Percentiles rank a stretch among this genome's conserved stretches.
Evolutionary conservation across 1,284 basidiomycete genomes (phyloP).

Genomic region (Inonotus hispidus): DNA sequence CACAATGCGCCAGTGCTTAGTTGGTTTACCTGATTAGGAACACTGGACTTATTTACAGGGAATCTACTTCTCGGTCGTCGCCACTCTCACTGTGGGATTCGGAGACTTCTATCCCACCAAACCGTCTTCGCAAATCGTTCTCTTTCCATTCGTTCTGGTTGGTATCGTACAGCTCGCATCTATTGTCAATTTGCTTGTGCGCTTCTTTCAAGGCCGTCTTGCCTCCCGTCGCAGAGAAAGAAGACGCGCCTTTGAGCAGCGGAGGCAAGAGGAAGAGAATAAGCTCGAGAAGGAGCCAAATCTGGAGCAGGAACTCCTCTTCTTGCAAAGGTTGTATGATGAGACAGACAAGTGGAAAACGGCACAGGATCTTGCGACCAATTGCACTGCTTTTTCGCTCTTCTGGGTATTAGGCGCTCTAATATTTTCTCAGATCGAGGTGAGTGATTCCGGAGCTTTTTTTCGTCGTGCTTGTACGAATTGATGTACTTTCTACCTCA

Average conservation of each 20-base stretch:
- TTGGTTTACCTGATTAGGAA: slow-evolving; percentile 12
- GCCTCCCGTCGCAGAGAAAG: slow-evolving; percentile 4
- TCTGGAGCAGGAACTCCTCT: slow-evolving; percentile 15
- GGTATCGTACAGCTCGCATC: slow-evolving; percentile 54
- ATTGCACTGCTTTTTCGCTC: slow-evolving; percentile 7
- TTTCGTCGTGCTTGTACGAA: neutral
- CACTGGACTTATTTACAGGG: slow-evolving; percentile 31
- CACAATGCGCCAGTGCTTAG: too few species aligned
- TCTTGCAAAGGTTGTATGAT: slow-evolving; percentile 10
- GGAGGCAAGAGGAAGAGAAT: slow-evolving; percentile 16
- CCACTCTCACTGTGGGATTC: slow-evolving; percentile 75
- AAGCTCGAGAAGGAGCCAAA: slow-evolving; percentile 2
- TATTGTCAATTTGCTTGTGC: slow-evolving; percentile 15
- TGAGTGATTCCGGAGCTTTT: neutral
- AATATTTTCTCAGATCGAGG: slow-evolving; percentile 20
- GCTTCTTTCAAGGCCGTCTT: slow-evolving; percentile 14
- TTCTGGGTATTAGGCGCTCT: slow-evolving; percentile 19
- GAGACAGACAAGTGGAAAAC: neutral
- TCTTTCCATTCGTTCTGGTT: slow-evolving; percentile 50
- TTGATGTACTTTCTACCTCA: neutral
- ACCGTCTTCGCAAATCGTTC: slow-evolving; percentile 48
- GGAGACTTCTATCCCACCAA: slow-evolving; percentile 63
- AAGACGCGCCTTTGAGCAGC: slow-evolving; percentile 3
- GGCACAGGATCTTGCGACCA: slow-evolving; percentile 1
- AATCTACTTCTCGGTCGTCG: slow-evolving; percentile 64